Base-by-base conservation (phyloP, 2,329 filamentous ascomycete genomes). In the Myriosclerotinia duriaeana region DNA sequence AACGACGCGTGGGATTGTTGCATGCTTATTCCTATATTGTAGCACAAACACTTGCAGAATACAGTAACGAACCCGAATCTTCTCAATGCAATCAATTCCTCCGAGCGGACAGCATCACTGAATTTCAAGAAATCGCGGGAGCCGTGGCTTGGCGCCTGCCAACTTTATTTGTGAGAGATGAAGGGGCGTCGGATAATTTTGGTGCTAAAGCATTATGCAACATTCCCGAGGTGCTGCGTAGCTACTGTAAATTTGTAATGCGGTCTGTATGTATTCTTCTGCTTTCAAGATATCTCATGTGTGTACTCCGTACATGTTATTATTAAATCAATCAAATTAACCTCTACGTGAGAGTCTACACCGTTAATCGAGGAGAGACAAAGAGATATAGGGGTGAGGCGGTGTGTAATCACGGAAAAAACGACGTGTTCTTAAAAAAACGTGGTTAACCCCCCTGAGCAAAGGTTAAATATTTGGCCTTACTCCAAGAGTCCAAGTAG, bases 151-250 rank as follows among this genome's bases (percentile, higher is more conserved):
- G 58, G 58, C 58, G 44, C 58, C 44, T 48, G 58, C 44, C 58
- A 60, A 50, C 30, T 50, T 50, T 26, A 42, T 50, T 50, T 26
- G 58, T 50, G n/a, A 26, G 30, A 60, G 44, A 60, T 60, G 58
- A 61, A 61, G 46, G 58, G 58, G 58, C 58, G 44, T 61, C 58
- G 58, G 58, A 22, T 61, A 50, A 50, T 61, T 50, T 61, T 61
- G 58, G 34, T 61, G 34, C 34, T 61, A 30, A 40, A 61, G 58
- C 58, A 50, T 38, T 30, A 61, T 50, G 44, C 58, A 61, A 50
- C 58, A 61, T 50, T 20, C 44, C 58, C 58, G 34, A 50, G 15
- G 38, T 61, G 44, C 58, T 61, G 50, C 58, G 58, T 50, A 48
- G 20, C 8, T 50, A 38, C 44, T 61, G 44, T 36, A 26, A 12